phyloP scores from a whole-genome alignment of 2,329 filamentous ascomycete genomes.

The Fusarium fujikuroi region DNA sequence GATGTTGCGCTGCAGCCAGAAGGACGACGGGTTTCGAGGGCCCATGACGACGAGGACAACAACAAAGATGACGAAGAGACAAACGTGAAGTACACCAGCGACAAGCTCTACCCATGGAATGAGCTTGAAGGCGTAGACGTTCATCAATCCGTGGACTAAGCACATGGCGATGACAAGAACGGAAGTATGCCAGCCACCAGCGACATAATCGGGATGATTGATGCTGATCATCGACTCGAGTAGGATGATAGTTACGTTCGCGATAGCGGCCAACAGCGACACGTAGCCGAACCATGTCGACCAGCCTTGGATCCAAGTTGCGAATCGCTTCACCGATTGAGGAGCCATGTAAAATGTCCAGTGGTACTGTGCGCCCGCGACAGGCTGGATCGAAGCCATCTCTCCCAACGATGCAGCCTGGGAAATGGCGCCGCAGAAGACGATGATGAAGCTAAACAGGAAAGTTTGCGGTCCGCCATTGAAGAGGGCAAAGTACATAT shows the following conservation, averaged over 20 bases:
- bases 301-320: constrained; percentile 43
- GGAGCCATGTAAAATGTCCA: constrained; percentile 43
- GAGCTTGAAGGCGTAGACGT: constrained; percentile 36
- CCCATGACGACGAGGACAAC: constrained; percentile 42
- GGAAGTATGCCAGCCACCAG: constrained; percentile 41
- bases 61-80: constrained; percentile 39
- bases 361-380: constrained; percentile 38
- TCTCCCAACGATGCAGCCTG: constrained; percentile 41
- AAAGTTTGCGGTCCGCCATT: constrained; percentile 42
- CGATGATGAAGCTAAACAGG: constrained; percentile 41
- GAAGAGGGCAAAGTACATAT: constrained; percentile 43
- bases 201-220: constrained; percentile 35
- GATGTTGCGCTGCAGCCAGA: constrained; percentile 37
- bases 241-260: constrained; percentile 42
- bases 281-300: constrained; percentile 43
- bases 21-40: constrained; percentile 30
- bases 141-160: constrained; percentile 36
- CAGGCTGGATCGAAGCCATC: constrained; percentile 42
- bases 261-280: constrained; percentile 39
- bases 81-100: constrained; percentile 39
- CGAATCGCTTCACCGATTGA: constrained; percentile 28
- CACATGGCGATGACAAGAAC: constrained; percentile 43
- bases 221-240: constrained; percentile 43
- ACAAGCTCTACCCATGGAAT: constrained; percentile 43
- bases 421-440: constrained; percentile 40